Base-by-base conservation (phyloP, 1,139 yeast species). In the Sugiyamaella pinicola region DNA sequence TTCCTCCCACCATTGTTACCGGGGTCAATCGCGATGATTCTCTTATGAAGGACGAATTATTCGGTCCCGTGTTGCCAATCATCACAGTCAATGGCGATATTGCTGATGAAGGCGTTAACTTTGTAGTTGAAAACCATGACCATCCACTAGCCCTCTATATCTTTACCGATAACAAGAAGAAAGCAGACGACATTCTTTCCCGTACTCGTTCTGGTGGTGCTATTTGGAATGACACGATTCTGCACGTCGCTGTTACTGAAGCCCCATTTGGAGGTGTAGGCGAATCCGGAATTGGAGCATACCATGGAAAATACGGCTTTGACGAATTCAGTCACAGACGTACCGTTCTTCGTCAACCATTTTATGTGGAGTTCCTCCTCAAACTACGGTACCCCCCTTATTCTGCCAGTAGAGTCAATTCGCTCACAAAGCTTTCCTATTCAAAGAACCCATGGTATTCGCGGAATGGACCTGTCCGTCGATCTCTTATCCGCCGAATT, bases 251-350 rank as follows among this genome's bases (percentile, higher is more conserved):
- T 0, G 76, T 87, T 54, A 61, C 76, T n/a, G 77, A 78, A 55
- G 81, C 89, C 5, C 98, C 98, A 28, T 91, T 93, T 71, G 98
- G 98, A 39, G 99, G 99, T 35, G 72, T 90, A 55, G 97, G 98
- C 17, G 69, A 71, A 28, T 87, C 96, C 0, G 99, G 99, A 0
- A 72, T 75, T 53, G 79, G 83, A 29, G 60, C 66, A 4, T 90
- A 90, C 71, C 97, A 91, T 65, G 96, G 97, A 4, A 72, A 71
- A 57, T 77, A 73, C 66, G 87, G 96, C 0, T 85, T 84, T 72
- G 77, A 81, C 54, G 75, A 85, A 13, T 91, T 91, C 64, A 79
- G 91, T 3, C 96, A 89, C 67, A 81, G 80, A 63, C 80, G 96
- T 64, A 81, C 91, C 0, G 75, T 84, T 2, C 69, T 89, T 62